Conservation (phyloP, 768 basidiomycete genomes). For the Mycena kentingensis region DNA sequence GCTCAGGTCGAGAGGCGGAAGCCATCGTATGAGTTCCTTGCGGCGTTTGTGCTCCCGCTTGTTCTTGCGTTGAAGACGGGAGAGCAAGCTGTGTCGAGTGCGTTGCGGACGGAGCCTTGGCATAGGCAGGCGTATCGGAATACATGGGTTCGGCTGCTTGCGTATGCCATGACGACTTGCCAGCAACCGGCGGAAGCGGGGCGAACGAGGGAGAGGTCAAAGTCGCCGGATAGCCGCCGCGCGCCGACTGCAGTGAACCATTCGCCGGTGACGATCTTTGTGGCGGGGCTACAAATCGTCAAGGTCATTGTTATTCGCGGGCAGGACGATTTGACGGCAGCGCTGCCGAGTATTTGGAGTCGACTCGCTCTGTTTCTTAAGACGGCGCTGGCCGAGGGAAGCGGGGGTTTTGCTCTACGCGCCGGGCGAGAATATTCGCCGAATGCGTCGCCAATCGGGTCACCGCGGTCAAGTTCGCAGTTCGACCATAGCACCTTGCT, state of each 20-base stretch:
- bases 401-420: slow-evolving; percentile 59
- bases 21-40: slow-evolving; percentile 62
- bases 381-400: slow-evolving; percentile 56
- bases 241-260: slow-evolving; percentile 24
- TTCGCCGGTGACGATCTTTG: slow-evolving; percentile 42
- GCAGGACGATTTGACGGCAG: slow-evolving; percentile 55
- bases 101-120: slow-evolving; percentile 44
- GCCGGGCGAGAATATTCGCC: slow-evolving; percentile 42
- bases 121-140: slow-evolving; percentile 47
- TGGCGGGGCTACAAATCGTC: slow-evolving; percentile 63
- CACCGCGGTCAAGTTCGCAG: slow-evolving; percentile 50
- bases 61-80: slow-evolving; percentile 54
- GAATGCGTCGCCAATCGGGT: slow-evolving; percentile 51
- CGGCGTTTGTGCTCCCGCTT: slow-evolving; percentile 65
- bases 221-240: slow-evolving; percentile 44
- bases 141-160: slow-evolving; percentile 65
- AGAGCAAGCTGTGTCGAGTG: slow-evolving; percentile 43
- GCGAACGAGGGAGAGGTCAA: slow-evolving; percentile 44
- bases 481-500: slow-evolving; percentile 34
- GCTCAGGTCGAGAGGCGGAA: slow-evolving; percentile 55
- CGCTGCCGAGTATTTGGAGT: slow-evolving; percentile 62
- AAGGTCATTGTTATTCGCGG: slow-evolving; percentile 69
- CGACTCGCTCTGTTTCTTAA: slow-evolving; percentile 58
- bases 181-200: slow-evolving; percentile 33
- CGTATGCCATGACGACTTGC: slow-evolving; percentile 59